A percentile compares a stretch with the other conserved stretches of the same genome.
Conservation (phyloP, 257 asterid genomes). For the Solanum chiquidenum region DNA sequence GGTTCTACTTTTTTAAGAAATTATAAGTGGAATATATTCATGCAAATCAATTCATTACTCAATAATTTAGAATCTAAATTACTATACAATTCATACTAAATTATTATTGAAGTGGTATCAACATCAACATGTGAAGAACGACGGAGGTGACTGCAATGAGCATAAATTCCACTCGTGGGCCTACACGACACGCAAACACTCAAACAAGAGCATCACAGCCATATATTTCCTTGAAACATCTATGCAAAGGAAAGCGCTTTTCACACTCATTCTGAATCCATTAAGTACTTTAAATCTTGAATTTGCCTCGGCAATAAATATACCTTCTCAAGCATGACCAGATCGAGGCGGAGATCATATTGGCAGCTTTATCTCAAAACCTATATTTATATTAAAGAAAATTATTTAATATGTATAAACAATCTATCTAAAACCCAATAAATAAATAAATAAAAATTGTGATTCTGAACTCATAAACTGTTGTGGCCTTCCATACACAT, state of each 20-base stretch:
- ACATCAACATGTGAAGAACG: neutral
- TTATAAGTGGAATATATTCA: neutral
- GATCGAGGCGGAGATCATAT: neutral
- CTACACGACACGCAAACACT: neutral
- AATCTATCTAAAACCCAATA: neutral
- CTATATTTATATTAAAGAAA: too few species aligned
- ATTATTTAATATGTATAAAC: neutral
- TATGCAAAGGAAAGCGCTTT: neutral
- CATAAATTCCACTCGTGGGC: neutral
- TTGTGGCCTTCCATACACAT: neutral
- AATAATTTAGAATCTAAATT: neutral
- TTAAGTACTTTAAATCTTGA: neutral
- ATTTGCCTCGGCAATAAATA: neutral
- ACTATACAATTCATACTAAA: neutral
- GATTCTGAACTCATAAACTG: neutral
- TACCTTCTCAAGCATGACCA: neutral
- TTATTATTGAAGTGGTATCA: neutral
- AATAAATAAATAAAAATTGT: neutral
- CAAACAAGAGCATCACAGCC: neutral
- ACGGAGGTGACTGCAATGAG: neutral
- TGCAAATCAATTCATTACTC: neutral
- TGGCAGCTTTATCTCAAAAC: neutral
- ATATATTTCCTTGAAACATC: neutral
- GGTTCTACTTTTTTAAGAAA: neutral
- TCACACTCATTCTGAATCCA: too few species aligned